Evolutionary conservation across 2,329 filamentous ascomycete genomes (phyloP), one percentile per base, ranked within the genome.

Genomic region (Bipolaris gigantea): DNA sequence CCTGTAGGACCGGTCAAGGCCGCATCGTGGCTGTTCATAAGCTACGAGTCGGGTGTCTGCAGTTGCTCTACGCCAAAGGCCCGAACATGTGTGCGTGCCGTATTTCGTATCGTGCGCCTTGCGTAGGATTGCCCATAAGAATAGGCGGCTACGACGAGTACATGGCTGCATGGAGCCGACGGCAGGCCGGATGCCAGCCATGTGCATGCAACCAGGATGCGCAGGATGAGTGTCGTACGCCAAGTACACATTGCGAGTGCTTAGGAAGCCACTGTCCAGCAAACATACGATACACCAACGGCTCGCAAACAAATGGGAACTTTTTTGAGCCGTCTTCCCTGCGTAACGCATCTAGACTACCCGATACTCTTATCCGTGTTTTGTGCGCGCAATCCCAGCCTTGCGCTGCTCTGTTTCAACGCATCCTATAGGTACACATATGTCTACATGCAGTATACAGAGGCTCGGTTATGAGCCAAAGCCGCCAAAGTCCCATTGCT

Each of bases 391-490:
- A 42, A 42, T 11, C 8, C 40, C n/a, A 18, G 11, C 25, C 30
- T 32, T 19, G 23, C 25, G 40, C 25, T 32, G 18, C 11, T 42
- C 15, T 23, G 47, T 46, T 56, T 49, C 50, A 53, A 53, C 47
- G 48, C 42, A 38, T 57, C 44, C 56, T 60, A 46, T 62, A 30
- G 27, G 27, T 30, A 62, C 59, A 62, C 42, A 50, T 53, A 54
- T 49, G 49, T 58, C 50, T 62, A 64, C 61, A 64, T 52, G 58
- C 41, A 55, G 36, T 59, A 48, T 60, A 63, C 56, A 63, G 47
- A 9, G 50, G 41, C 27, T 36, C 32, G 23, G 38, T 11, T 52
- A 46, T 21, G 21, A 50, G 9, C 50, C 41, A 41, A 49, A 64
- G 13, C 36, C 40, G 25, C 30, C 1, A 27, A 61, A 65, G 11